Evolutionary conservation across 1,284 basidiomycete species (phyloP), one percentile per base, ranked within the genome.

Genomic region (Pseudomicrostroma phylloplanum): DNA sequence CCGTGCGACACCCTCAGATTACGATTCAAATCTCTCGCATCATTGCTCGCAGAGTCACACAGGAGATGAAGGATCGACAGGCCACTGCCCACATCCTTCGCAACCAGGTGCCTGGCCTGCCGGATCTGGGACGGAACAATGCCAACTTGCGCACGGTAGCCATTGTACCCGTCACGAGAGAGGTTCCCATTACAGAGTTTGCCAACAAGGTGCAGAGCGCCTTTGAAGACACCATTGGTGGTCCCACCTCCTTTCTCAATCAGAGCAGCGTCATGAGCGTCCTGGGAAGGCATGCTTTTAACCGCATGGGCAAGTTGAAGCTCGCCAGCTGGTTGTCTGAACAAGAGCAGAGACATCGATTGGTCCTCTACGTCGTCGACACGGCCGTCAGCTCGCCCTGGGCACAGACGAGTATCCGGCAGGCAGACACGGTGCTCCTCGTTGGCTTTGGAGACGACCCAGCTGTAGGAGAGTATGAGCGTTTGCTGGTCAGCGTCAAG

Each of bases 391-490:
- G 71, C 53, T 77, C 74, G 15, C 63, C 76, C 13, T 79, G 77
- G 77, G 72, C 77, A 19, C 71, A 75, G 58, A 79, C 76, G 8
- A 70, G 71, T 54, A 73, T 79, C 26, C 68, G 76, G 19, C 77
- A 92, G 86, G 96, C 96, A 13, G 94, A 98, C 81, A 92, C 89
- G 75, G 89, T 98, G 19, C 88, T 99, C 83, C 86, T 98, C 21
- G 89, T 98, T 41, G 92, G 92, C n/a, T 77, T 80, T 56, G 82
- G 81, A 12, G 90, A 94, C 68, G 92, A 96, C 79, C 89, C 91
- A 0, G 74, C 80, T 21, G 83, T 91, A 19, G 92, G 92, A 25
- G 92, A 96, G 81, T 94, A 91, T 75, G 94, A 98, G 80, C 86
- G 93, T 58, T 82, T 98, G 12, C 69, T 84, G 8, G 81, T 98